Evolutionary conservation across 2,329 filamentous ascomycete species (phyloP).

Genomic region (Fusarium brachygibbosum): DNA sequence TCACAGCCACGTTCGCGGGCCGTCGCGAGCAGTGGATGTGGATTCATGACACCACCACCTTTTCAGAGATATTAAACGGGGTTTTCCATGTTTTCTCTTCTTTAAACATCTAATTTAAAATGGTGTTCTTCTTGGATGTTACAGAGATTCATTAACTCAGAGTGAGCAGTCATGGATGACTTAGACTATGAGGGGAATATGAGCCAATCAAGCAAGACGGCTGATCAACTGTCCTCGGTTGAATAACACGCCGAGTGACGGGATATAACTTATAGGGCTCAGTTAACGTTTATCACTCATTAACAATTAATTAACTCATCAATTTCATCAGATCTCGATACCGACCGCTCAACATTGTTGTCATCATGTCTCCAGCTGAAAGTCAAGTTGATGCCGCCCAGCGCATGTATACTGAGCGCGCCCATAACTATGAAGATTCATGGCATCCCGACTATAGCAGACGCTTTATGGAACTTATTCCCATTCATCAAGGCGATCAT

Average conservation of each 20-base stretch:
- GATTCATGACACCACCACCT: conserved; percentile 1
- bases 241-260: conserved; percentile 2
- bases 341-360: neutral
- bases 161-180: neutral
- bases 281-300: neutral
- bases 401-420: conserved; percentile 53
- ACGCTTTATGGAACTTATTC: conserved; percentile 49
- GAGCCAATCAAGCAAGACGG: conserved; percentile 13
- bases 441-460: conserved; percentile 53
- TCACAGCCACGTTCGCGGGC: conserved; percentile 28
- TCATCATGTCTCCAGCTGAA: conserved; percentile 17
- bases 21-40: conserved; percentile 27
- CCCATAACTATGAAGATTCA: conserved; percentile 51
- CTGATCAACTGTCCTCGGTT: conserved; percentile 1
- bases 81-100: neutral
- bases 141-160: neutral
- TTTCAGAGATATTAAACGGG: neutral
- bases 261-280: neutral
- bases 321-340: neutral
- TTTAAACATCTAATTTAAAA: neutral
- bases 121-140: neutral
- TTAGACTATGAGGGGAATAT: neutral
- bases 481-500: conserved; percentile 45
- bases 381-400: conserved; percentile 38
- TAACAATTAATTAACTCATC: neutral